Evolutionary conservation across 495 filamentous ascomycete genomes (phyloP).

Genomic region (Clavariopsis aquatica): DNA sequence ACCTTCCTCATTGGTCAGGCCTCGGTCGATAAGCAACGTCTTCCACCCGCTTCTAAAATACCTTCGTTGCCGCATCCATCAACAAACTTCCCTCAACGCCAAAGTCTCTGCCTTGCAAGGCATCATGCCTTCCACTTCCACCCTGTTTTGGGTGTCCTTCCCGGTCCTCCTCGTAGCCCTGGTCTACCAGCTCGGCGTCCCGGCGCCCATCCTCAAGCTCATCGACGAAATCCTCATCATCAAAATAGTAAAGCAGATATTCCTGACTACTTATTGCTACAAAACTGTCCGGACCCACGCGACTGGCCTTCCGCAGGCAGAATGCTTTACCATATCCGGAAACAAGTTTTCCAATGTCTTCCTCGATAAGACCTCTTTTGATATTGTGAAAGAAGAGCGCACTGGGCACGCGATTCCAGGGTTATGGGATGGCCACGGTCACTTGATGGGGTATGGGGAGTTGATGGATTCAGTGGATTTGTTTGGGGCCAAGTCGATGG

Average conservation of each 20-base stretch:
- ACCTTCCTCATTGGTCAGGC: neutral
- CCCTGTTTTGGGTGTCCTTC: constrained; percentile 14
- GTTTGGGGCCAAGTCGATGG: constrained; percentile 55
- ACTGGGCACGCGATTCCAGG: constrained; percentile 58
- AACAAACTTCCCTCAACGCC: neutral
- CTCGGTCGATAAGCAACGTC: neutral
- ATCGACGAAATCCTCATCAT: constrained; percentile 2
- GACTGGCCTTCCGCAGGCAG: constrained; percentile 7
- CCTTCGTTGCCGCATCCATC: neutral
- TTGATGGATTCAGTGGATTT: constrained; percentile 62
- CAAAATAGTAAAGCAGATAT: constrained; percentile 20
- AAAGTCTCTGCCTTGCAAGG: neutral
- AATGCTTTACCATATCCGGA: constrained; percentile 26
- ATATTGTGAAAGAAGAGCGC: constrained; percentile 8
- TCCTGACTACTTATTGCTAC: constrained; percentile 28
- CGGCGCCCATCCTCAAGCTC: constrained; percentile 3
- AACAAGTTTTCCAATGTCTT: constrained; percentile 27
- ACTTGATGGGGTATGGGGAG: constrained; percentile 64
- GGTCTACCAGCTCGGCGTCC: constrained; percentile 26
- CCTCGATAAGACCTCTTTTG: constrained; percentile 11
- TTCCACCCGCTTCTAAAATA: neutral
- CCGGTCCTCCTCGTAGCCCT: constrained; percentile 10
- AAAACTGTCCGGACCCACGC: constrained; percentile 20
- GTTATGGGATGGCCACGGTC: constrained; percentile 67
- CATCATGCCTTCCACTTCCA: constrained; percentile 6